A percentile compares a stretch with the other conserved stretches of the same genome.
Conservation (phyloP, 176 grass and related monocot species). For the Musa itinerans region DNA sequence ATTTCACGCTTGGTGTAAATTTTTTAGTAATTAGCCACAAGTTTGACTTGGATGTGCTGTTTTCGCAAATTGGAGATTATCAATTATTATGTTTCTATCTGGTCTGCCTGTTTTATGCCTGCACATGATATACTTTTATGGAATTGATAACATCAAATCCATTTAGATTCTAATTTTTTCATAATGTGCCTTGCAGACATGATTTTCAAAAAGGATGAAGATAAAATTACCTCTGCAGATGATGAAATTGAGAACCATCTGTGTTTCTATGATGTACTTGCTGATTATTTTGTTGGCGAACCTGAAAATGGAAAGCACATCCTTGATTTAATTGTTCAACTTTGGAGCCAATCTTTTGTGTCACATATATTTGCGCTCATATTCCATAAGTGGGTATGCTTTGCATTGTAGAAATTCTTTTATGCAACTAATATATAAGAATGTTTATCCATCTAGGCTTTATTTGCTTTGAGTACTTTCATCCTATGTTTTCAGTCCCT, state of each 20-base stretch:
- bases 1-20: too few species aligned
- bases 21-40: too few species aligned
- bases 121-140: too few species aligned
- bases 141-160: not conserved
- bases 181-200: conserved; percentile 40
- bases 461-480: not conserved
- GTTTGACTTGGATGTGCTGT: too few species aligned
- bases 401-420: not conserved
- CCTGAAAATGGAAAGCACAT: conserved; percentile 75
- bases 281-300: conserved; percentile 62
- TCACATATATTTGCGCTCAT: conserved; percentile 90
- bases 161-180: conserved; percentile 10
- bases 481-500: too few species aligned
- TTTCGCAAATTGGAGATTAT: too few species aligned
- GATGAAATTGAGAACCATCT: conserved; percentile 30
- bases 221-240: conserved; percentile 36
- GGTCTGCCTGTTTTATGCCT: too few species aligned
- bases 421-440: conserved; percentile 2
- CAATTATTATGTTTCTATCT: too few species aligned
- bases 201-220: conserved; percentile 46
- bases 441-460: not conserved
- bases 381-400: conserved; percentile 89
- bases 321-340: conserved; percentile 86
- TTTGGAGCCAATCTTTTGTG: conserved; percentile 95
- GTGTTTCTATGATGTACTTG: conserved; percentile 91